phyloP scores from a whole-genome alignment of 2,329 filamentous ascomycete species.

The Thielaviopsis euricoi region DNA sequence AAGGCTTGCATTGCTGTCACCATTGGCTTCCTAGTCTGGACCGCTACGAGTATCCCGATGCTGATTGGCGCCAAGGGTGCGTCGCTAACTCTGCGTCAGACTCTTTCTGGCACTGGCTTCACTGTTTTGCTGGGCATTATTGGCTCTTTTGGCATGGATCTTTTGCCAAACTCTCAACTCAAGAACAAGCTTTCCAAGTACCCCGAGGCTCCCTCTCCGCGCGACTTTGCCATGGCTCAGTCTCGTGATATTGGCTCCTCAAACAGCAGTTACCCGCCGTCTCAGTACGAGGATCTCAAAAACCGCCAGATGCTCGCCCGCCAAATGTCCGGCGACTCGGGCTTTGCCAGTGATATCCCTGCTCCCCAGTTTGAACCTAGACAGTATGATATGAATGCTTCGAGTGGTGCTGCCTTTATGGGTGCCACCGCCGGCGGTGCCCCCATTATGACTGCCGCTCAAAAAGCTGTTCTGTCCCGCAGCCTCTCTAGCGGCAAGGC shows the following conservation, averaged over 20 bases:
- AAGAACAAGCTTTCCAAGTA: conserved; percentile 6
- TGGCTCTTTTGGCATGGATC: conserved; percentile 23
- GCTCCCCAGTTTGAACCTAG: neutral
- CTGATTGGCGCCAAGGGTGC: conserved; percentile 29
- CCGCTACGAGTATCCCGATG: conserved; percentile 34
- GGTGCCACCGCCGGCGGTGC: conserved; percentile 15
- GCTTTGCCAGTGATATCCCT: neutral
- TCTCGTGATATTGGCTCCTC: conserved; percentile 25
- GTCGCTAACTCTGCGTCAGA: conserved; percentile 28
- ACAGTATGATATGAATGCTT: conserved; percentile 6
- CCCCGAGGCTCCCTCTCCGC: conserved; percentile 13
- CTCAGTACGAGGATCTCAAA: conserved; percentile 33
- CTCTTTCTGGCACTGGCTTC: conserved; percentile 34
- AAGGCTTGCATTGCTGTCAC: conserved; percentile 27
- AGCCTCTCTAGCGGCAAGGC: conserved; percentile 21
- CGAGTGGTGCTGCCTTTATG: conserved; percentile 6
- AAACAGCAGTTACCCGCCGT: conserved; percentile 27
- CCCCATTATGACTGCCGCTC: conserved; percentile 14
- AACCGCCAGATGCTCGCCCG: conserved; percentile 14
- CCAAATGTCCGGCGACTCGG: conserved; percentile 5
- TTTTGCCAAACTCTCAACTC: conserved; percentile 19
- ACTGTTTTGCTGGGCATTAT: conserved; percentile 26
- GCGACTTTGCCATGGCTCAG: neutral
- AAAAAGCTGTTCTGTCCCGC: conserved; percentile 12
- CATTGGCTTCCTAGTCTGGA: conserved; percentile 34